Base-by-base conservation (phyloP, 2,329 filamentous ascomycete species). In the Aspergillus neoniger region DNA sequence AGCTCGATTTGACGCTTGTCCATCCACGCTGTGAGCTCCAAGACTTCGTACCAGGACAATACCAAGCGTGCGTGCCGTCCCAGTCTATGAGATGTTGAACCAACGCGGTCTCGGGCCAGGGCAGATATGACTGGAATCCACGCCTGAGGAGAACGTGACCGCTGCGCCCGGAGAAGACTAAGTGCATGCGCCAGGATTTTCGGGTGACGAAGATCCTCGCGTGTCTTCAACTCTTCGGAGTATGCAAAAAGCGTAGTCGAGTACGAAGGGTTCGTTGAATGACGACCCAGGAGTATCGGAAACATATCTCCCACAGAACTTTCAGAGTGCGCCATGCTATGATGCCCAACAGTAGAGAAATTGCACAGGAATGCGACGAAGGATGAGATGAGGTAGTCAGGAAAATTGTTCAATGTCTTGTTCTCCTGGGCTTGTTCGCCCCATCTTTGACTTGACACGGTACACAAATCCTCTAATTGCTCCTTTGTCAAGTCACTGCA, bases 291-390 rank as follows among this genome's bases (percentile, higher is more conserved):
- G 12, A 70, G 49, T 30, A 74, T 61, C 8, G 73, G 73, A 32
- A 76, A 76, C 36, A 67, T 63, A 61, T 74, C 65, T 23, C 63
- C 61, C 23, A 61, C 65, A 12, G 59, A 63, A n/a, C 67, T 57
- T 15, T 66, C 61, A 39, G 63, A 52, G 17, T 63, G 58, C 28
- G 53, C 54, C 19, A 57, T 23, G 17, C 61, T 58, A 50, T 59
- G 32, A 23, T 59, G 28, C 51, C 67, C 49, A 19, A 66, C 57
- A 38, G 58, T 55, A 3, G 70, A 69, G 63, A 73, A 71, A 6
- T 67, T 69, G 61, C 77, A 79, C 15, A 82, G 65, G 38, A 81
- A 76, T 17, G 65, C 55, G 51, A 83, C 75, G 61, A 81, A 81
- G 15, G 80, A 74, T n/a, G 75, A 69, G 60, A 83, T 78, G 1